phyloP scores from a whole-genome alignment of 169 alveolate species.

The Plasmodium adleri region DNA sequence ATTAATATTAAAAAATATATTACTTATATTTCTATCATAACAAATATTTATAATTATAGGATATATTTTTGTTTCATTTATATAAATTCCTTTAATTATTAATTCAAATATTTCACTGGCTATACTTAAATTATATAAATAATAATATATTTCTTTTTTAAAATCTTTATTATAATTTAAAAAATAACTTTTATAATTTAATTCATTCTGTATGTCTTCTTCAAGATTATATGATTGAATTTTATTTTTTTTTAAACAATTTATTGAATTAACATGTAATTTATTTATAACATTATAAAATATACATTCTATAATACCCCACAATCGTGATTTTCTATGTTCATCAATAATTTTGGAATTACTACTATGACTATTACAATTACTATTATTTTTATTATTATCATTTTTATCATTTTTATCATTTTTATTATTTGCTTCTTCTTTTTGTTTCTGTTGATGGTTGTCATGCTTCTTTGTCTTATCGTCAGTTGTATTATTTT shows the following conservation, averaged over 20 bases:
- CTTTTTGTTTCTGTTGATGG: neutral
- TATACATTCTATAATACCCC: slow-evolving; percentile 7
- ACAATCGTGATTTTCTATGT: slow-evolving; percentile 4
- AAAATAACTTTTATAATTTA: too few species aligned
- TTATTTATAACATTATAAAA: slow-evolving; percentile 9
- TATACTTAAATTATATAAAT: slow-evolving; percentile 28
- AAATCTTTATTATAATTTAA: slow-evolving; percentile 13
- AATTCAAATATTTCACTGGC: slow-evolving; percentile 57
- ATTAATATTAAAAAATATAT: slow-evolving; percentile 21
- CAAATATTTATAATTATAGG: slow-evolving; percentile 19
- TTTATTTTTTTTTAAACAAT: neutral
- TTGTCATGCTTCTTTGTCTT: neutral
- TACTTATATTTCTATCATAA: slow-evolving; percentile 34
- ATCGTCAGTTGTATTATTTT: too few species aligned
- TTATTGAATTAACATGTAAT: slow-evolving; percentile 15
- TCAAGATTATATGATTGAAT: neutral
- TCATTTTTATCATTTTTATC: neutral
- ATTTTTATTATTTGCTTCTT: too few species aligned
- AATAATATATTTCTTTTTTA: slow-evolving; percentile 24
- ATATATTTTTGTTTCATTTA: slow-evolving; percentile 18
- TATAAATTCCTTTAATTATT: slow-evolving; percentile 36
- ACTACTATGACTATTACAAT: neutral
- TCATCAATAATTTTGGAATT: neutral
- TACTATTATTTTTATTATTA: neutral
- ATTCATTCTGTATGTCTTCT: neutral